These are phyloP conservation scores for Teunomyces funiuensis DNA, from an alignment of 805 yeast genomes.

Conservation along the genomic window DNA sequence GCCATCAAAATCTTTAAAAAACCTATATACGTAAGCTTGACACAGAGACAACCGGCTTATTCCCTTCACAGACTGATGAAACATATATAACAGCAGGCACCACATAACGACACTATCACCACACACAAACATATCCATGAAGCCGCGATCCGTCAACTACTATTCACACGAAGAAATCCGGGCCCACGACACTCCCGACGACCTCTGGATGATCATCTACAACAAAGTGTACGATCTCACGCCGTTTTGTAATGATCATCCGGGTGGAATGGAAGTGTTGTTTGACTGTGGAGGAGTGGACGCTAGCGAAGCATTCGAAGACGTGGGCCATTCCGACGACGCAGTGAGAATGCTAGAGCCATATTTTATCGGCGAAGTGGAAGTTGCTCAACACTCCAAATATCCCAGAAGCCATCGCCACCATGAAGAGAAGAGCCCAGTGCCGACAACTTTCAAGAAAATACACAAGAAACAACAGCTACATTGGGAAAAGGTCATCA, in stretches of 20 bases:
- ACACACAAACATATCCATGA: background rate
- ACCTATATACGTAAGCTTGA: background rate
- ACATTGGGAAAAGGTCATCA: conserved; percentile 12
- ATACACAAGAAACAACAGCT: conserved; percentile 9
- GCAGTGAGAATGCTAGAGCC: conserved; percentile 33
- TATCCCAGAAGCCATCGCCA: conserved; percentile 13
- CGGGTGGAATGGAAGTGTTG: conserved; percentile 73
- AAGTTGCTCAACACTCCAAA: conserved; percentile 14
- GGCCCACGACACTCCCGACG: conserved; percentile 70
- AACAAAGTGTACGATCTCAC: conserved; percentile 79
- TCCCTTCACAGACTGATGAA: too few species aligned
- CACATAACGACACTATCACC: background rate
- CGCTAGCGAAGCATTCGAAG: conserved; percentile 67
- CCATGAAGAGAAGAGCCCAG: conserved; percentile 7
- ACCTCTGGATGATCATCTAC: conserved; percentile 81
- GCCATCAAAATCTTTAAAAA: background rate
- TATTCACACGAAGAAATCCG: conserved; percentile 53
- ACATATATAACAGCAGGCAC: background rate
- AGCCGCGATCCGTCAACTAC: background rate
- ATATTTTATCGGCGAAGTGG: conserved; percentile 29
- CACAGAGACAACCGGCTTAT: too few species aligned
- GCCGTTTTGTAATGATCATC: conserved; percentile 72
- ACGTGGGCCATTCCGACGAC: conserved; percentile 37
- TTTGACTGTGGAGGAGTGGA: conserved; percentile 77
- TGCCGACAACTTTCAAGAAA: conserved; percentile 5